Conservation (phyloP, 768 basidiomycete genomes). For the Coprinopsis marcescibilis region DNA sequence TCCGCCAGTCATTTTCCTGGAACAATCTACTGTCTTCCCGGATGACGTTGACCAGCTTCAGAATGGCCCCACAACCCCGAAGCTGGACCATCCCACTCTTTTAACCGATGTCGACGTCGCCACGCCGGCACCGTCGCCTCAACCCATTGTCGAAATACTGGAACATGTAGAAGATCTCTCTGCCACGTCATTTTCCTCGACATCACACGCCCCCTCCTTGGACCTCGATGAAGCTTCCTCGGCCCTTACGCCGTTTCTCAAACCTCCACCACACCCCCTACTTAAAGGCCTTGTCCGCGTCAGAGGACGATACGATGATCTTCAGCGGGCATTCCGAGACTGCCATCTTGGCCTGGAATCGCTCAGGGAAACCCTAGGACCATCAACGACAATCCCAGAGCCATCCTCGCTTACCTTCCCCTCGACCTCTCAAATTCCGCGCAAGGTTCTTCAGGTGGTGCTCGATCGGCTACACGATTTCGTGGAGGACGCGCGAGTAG, state of each 20-base stretch:
- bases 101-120: too few species aligned
- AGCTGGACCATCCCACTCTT: too few species aligned
- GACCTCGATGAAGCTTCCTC: too few species aligned
- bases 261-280: too few species aligned
- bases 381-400: too few species aligned
- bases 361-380: constrained; percentile 38
- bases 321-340: constrained; percentile 61
- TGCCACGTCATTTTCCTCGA: constrained; percentile 16
- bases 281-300: constrained; percentile 40
- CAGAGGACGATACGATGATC: constrained; percentile 50
- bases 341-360: constrained; percentile 63
- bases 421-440: constrained; percentile 15
- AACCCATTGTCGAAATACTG: background rate
- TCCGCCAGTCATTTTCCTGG: too few species aligned
- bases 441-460: constrained; percentile 41
- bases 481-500: constrained; percentile 75
- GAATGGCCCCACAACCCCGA: too few species aligned
- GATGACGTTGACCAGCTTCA: too few species aligned
- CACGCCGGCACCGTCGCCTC: background rate
- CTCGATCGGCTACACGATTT: constrained; percentile 65
- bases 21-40: too few species aligned
- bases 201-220: too few species aligned
- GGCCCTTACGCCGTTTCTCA: too few species aligned
- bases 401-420: constrained; percentile 11
- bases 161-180: background rate